Conservation (phyloP, 345 rosid genomes). For the Corchorus capsularis region DNA sequence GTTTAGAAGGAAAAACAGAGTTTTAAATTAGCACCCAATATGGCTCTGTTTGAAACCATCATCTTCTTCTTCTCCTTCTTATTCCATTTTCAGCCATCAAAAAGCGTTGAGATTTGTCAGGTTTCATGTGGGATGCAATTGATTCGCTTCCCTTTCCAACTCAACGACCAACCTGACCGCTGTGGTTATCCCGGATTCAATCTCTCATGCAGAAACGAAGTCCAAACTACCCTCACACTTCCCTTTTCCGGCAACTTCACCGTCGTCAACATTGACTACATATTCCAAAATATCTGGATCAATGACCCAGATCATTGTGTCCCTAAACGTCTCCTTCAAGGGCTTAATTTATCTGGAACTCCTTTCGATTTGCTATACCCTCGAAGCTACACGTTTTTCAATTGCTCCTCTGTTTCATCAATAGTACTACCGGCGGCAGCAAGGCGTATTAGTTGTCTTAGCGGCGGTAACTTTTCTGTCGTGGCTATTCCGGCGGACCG, state of each 20-base stretch:
- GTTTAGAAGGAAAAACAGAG: too few species aligned
- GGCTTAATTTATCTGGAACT: constrained; percentile 16
- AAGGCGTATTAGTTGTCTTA: constrained; percentile 27
- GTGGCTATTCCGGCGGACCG: constrained; percentile 5
- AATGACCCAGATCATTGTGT: constrained; percentile 23
- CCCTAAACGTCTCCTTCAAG: constrained; percentile 27
- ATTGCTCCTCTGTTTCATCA: constrained; percentile 24
- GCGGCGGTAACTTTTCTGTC: constrained; percentile 18
- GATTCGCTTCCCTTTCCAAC: constrained; percentile 26
- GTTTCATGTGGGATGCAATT: not conserved
- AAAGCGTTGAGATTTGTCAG: constrained; percentile 8
- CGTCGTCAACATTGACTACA: constrained; percentile 18
- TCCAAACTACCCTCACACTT: constrained; percentile 6
- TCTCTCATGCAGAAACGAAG: constrained; percentile 15
- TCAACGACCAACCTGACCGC: not conserved
- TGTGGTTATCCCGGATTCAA: constrained; percentile 27
- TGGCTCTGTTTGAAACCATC: too few species aligned
- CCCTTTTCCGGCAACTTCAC: constrained; percentile 22
- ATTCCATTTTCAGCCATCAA: not conserved
- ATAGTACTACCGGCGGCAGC: not conserved
- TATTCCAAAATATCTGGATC: constrained; percentile 5
- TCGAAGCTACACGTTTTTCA: constrained; percentile 31
- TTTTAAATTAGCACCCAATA: too few species aligned
- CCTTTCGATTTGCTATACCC: constrained; percentile 11
- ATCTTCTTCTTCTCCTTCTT: not conserved